Evolutionary conservation across 1,139 yeast genomes (phyloP).

Genomic region (Debaryomyces sp.): DNA sequence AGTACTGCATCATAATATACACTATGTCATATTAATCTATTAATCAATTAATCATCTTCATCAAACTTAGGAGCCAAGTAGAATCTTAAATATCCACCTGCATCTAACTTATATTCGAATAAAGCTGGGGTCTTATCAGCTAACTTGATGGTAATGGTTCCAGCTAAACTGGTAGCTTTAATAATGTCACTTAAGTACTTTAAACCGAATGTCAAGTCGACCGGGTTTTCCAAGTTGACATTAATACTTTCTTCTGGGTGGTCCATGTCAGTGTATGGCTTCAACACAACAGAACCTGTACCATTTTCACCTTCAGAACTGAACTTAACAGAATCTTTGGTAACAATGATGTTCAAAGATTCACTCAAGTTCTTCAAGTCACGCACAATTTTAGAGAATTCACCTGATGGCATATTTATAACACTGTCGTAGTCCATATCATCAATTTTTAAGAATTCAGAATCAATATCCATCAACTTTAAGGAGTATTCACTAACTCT

Average conservation of each 20-base stretch:
- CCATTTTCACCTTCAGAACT: constrained; percentile 93
- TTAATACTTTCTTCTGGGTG: constrained; percentile 74
- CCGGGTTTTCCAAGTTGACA: constrained; percentile 84
- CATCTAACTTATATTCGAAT: constrained; percentile 87
- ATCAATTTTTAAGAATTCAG: constrained; percentile 91
- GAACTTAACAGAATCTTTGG: constrained; percentile 91
- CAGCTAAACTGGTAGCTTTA: constrained; percentile 82
- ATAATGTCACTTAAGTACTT: constrained; percentile 89
- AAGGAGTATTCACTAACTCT: constrained; percentile 90
- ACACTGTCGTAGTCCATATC: constrained; percentile 91
- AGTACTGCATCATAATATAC: constrained; percentile 4
- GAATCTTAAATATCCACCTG: constrained; percentile 90
- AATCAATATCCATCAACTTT: constrained; percentile 95
- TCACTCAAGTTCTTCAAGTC: constrained; percentile 87
- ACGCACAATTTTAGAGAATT: constrained; percentile 87
- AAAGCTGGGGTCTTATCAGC: constrained; percentile 93
- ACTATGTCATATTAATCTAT: constrained; percentile 7
- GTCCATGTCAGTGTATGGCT: constrained; percentile 82
- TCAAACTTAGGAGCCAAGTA: constrained; percentile 97
- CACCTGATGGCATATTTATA: constrained; percentile 83
- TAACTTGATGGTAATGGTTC: constrained; percentile 78
- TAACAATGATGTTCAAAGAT: constrained; percentile 80
- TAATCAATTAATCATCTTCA: constrained; percentile 76
- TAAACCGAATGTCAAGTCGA: constrained; percentile 86
- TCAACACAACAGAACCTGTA: constrained; percentile 81